Evolutionary conservation across 1,284 basidiomycete genomes (phyloP), one percentile per base, ranked within the genome.

Genomic region (Rhodotorula sp.): DNA sequence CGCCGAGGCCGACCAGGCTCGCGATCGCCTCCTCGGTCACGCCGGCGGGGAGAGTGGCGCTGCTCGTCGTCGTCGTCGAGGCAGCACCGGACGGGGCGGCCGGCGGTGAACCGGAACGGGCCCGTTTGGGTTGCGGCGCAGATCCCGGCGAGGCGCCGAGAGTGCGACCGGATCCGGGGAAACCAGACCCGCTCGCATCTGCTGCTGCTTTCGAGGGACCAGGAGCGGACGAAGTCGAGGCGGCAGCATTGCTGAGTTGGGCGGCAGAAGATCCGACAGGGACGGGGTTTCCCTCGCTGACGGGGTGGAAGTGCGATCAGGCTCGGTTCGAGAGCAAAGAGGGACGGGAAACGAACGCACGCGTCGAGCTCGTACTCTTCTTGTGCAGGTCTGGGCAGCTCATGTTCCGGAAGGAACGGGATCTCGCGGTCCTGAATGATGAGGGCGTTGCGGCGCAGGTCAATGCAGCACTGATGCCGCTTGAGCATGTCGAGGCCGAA

Each of bases 401-500:
- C 92, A 81, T 99, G 96, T 82, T 99, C 96, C 1, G 92, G 83
- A 16, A 99, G 84, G 85, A 99, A 99, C 15, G 84, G 82, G 14
- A 99, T 90, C 81, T 93, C 90, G 39, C 90, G 87, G 5, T 88
- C 90, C 82, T 93, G 90, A 70, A 99, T 96, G 43, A 94, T 86
- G 23, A 99, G 87, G 18, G 91, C 90, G 78, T 90, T 89, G 81
- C 92, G 92, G 71, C 89, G 86, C 39, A 99, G 87, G 81, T 99
- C 97, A 80, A 99, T 97, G 78, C 88, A 91, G 15, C 94, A 95
- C 81, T 97, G 94, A 80, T 97, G 93, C 2, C 94, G 90, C 82
- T 96, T 98, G 67, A 99, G 87, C 97, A 99, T 99, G 84, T 99
- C 96, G 26, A 99, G 86, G 7, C 96, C 97, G 65, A 99, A 91